Base-by-base conservation (phyloP, 805 yeast species). In the Kodamaea lidongshanica region DNA sequence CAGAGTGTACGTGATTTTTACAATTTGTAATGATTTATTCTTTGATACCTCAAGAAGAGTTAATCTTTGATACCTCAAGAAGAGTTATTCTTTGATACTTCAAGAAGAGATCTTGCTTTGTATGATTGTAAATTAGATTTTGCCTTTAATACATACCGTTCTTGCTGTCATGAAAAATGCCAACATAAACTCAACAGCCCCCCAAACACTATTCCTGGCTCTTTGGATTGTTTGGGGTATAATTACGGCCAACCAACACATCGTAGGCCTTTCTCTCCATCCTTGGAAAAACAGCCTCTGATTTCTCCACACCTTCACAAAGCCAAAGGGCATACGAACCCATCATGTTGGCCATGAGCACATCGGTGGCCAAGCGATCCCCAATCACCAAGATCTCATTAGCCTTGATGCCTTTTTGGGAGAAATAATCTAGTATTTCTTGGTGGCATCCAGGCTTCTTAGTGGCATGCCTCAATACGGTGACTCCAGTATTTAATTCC, bases 291-390 rank as follows among this genome's bases (percentile, higher is more conserved):
- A 66, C 25, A 33, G 71, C 67, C 15, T 65, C 54, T 2, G 81
- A 70, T 25, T 61, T 53, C 33, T 59, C 61, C 4, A 87, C 94
- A 4, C 97, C 97, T 14, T 77, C 77, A 30, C 70, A 62, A 2
- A 92, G 49, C 96, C 97, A 92, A 3, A 86, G 67, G 0, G 89
- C 83, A 55, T 75, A 73, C 0, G 92, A 65, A 0, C 94, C 95
- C 94, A 89, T 86, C 66, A 78, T 65, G 46, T 92, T 89, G 12
- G 96, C 96, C 95, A 92, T 83, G 30, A 88, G 58, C 32, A 92
- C 72, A 53, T 92, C 98, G 0, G 98, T 92, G 56, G 87, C 77
- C 15, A 92, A 65, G 21, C 98, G 60, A 45, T 92, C 98, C 0
- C 98, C 98, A 7, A 92, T 73, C 5, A 92, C 78, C 0, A 85